These are phyloP conservation scores for Alliaria petiolata DNA, from an alignment of 345 rosid species.

Conservation along the genomic window DNA sequence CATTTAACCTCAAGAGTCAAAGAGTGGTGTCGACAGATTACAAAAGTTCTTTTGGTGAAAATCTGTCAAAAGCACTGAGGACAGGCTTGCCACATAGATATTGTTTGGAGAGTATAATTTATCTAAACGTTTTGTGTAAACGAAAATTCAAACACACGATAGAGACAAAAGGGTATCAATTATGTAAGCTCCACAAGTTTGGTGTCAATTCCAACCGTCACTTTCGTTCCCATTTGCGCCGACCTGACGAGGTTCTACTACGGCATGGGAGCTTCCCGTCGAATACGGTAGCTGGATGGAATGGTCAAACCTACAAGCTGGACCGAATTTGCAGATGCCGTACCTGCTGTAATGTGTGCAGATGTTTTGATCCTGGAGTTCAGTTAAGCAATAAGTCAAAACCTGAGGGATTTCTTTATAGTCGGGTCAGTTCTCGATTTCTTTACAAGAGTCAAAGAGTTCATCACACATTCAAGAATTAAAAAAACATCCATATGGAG, in stretches of 20 bases:
- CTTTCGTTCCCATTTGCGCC: conserved; percentile 22
- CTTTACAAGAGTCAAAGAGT: neutral
- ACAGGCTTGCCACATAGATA: conserved; percentile 24
- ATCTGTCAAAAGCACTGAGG: conserved; percentile 9
- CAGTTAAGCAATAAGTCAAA: neutral
- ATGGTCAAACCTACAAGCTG: conserved; percentile 57
- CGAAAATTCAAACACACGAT: conserved; percentile 9
- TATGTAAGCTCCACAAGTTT: neutral
- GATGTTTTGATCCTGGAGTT: conserved; percentile 61
- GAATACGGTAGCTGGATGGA: conserved; percentile 28
- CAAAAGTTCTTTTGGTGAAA: neutral
- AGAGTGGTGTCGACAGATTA: neutral
- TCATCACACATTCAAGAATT: neutral
- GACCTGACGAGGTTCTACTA: conserved; percentile 19
- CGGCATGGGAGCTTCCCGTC: conserved; percentile 14
- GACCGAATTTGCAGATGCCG: conserved; percentile 95
- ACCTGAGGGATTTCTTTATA: neutral
- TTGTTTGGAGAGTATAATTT: neutral
- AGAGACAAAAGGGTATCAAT: neutral
- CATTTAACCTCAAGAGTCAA: conserved; percentile 20
- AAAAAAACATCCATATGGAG: neutral
- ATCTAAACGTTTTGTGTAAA: conserved; percentile 10
- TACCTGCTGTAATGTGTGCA: conserved; percentile 86
- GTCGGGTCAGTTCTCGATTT: neutral
- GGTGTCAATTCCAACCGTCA: conserved; percentile 26